Evolutionary conservation across 306 rosid species (phyloP).

Genomic region (Quercus bicolor): DNA sequence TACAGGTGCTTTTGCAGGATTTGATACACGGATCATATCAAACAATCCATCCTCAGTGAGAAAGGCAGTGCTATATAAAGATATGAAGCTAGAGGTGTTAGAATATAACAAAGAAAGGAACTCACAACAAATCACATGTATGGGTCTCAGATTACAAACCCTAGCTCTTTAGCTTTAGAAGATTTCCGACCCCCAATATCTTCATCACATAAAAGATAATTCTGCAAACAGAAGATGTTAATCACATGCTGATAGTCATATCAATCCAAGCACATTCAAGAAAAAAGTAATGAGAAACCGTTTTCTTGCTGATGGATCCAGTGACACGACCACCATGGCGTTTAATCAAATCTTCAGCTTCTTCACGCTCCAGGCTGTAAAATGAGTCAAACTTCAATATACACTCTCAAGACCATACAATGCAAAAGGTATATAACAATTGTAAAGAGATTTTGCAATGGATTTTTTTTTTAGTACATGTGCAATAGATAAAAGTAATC

Average conservation of each 20-base stretch:
- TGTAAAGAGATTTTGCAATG: neutral
- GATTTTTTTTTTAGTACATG: no score
- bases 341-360: constrained; percentile 95
- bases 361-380: constrained; percentile 93
- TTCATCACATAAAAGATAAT: constrained; percentile 87
- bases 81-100: neutral
- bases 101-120: constrained; percentile 2
- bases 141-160: constrained; percentile 49
- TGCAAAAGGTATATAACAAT: neutral
- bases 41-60: constrained; percentile 95
- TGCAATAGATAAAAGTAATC: neutral
- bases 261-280: constrained; percentile 13
- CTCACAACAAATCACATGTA: constrained; percentile 15
- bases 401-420: constrained; percentile 16
- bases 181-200: constrained; percentile 96
- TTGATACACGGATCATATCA: constrained; percentile 66
- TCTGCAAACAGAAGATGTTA: constrained; percentile 56
- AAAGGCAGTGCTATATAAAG: constrained; percentile 55
- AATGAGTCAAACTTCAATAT: constrained; percentile 13
- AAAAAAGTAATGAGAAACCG: constrained; percentile 44
- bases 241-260: constrained; percentile 12
- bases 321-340: constrained; percentile 95
- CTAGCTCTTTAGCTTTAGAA: constrained; percentile 86
- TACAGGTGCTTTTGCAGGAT: constrained; percentile 42
- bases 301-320: constrained; percentile 94